Base-by-base conservation (phyloP, 345 rosid genomes). In the Arabidopsis arenosa region DNA sequence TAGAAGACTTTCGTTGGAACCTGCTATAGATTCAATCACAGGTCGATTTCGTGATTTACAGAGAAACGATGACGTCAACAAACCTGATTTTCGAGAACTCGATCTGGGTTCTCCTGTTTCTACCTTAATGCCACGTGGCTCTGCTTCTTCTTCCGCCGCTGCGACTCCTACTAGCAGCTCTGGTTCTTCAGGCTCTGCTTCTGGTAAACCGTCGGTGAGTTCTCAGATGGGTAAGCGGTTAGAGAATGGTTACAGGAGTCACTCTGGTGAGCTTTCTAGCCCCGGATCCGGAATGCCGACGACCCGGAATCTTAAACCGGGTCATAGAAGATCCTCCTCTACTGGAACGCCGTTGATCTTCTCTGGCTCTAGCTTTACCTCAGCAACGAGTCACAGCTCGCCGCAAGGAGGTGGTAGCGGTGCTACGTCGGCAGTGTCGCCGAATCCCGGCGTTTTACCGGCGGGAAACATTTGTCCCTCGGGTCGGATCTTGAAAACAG, bases 71-170 rank as follows among this genome's bases (percentile, higher is more conserved):
- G 70, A 53, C 63, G 66, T 68, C 58, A 88, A 93, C 88, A 93
- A 93, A 83, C 97, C 97, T 5, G 98, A 93, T 76, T 93, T 86
- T 84, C 83, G 86, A 33, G 86, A 94, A 75, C 90, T 94, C 85
- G 89, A 94, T 92, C 97, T 92, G 56, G 95, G 86, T 60, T 94
- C 98, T 5, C 98, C 98, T 0, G 93, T 90, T 76, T 92, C 97
- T 5, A 92, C 98, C 13, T 81, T 92, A 80, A 70, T 75, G 69
- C 76, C 81, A 10, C 89, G 90, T 17, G 83, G 54, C 76, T 57
- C 80, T 2, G 26, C 78, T 18, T 75, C 79, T 5, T 75, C 79
- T 30, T 75, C 79, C 0, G 68, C 79, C 0, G 78, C 76, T 0
- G 79, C 72, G 0, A 80, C 71, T 62, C 85, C 74, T 72, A 79